These are phyloP conservation scores for Thraustotheca clavata DNA, from an alignment of 352 stramenopile genomes.

Conservation along the genomic window DNA sequence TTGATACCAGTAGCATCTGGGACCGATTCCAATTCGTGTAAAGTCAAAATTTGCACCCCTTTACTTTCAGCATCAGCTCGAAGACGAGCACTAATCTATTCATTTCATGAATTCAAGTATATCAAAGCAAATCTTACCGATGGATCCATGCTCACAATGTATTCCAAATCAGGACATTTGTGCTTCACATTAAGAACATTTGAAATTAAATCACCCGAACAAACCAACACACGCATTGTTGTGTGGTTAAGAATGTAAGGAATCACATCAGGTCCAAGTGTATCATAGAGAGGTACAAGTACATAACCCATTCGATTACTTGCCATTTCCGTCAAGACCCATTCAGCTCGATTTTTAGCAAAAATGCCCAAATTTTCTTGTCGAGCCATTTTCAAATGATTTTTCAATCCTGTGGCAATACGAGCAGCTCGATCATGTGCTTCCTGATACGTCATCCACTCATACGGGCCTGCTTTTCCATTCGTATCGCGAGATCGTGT, in stretches of 20 bases:
- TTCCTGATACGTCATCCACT: slow-evolving; percentile 24
- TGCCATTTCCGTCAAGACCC: slow-evolving; percentile 43
- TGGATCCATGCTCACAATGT: slow-evolving; percentile 21
- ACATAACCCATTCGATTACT: slow-evolving; percentile 56
- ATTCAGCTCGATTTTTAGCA: slow-evolving; percentile 64
- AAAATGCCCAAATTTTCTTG: slow-evolving; percentile 53
- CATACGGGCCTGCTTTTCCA: slow-evolving; percentile 23
- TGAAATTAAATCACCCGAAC: slow-evolving; percentile 43
- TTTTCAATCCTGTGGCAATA: slow-evolving; percentile 23
- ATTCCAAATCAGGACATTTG: slow-evolving; percentile 42
- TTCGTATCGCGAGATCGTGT: slow-evolving; percentile 10
- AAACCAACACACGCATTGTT: slow-evolving; percentile 47
- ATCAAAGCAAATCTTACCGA: neutral
- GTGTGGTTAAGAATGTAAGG: slow-evolving; percentile 72
- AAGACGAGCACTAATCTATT: slow-evolving; percentile 1
- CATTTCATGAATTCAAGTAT: neutral
- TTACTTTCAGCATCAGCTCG: neutral
- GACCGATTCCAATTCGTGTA: slow-evolving; percentile 10
- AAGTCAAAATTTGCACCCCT: slow-evolving; percentile 2
- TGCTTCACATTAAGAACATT: slow-evolving; percentile 48
- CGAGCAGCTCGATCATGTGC: slow-evolving; percentile 5
- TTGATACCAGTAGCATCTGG: slow-evolving; percentile 14
- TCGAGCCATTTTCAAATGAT: slow-evolving; percentile 21
- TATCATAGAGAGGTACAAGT: slow-evolving; percentile 74
- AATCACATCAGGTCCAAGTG: slow-evolving; percentile 55